Evolutionary conservation across 2,329 filamentous ascomycete genomes (phyloP), one percentile per base, ranked within the genome.

Genomic region (Lizonia empirigonia): DNA sequence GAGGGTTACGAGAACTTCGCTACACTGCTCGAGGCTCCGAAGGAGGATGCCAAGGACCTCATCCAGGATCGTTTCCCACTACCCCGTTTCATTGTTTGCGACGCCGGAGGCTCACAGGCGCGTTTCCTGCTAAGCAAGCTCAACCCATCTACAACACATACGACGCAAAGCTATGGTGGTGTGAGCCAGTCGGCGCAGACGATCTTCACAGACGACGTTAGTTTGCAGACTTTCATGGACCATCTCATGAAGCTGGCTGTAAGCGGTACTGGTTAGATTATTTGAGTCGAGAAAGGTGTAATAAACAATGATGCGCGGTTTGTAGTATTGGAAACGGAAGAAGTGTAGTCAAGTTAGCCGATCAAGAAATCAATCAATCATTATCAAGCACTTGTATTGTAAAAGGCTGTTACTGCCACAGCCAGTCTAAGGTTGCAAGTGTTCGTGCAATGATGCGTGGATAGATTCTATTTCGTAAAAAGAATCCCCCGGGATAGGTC

Each of bases 191-290:
- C 89, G 37, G 92, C 93, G 7, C 94, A 99, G 76, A 99, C 94
- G 5, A 99, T 99, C 66, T 99, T 99, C 78, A 99, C 94, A 1
- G 94, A 99, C 69, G 94, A 99, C 74, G 94, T 99, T 46, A 97
- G 91, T 46, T 79, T 99, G 70, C 93, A 97, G 76, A 97, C 93
- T 1, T 99, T 99, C 72, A 99, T 99, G 94, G 94, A 99, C 68
- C 92, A 97, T 77, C 80, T 99, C 72, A 99, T 99, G 94, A 99
- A 99, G 90, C 58, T 74, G 49, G 71, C 71, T 12, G 71, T 74
- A 5, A 70, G 68, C 7, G 71, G 71, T 15, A 72, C 70, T 20
- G 60, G 70, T 42, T 73, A 63, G 44, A 50, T 12, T n/a, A 13
- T 10, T 23, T 15, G 29, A 16, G 7, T 20, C 8, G n/a, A 18